phyloP scores from a whole-genome alignment of 176 grass and related monocot genomes.

The Avena atlantica region DNA sequence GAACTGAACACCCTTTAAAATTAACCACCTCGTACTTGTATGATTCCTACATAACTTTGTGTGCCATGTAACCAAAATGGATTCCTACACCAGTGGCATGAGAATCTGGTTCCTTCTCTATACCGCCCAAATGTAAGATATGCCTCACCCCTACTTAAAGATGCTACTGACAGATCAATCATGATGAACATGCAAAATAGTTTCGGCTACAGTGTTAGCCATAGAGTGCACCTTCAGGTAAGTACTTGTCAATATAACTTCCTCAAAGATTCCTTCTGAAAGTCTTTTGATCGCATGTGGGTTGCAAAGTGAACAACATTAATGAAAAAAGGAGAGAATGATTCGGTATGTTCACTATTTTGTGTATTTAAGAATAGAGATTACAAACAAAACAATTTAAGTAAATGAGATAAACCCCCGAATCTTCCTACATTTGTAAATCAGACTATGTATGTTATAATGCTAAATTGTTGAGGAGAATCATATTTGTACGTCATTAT shows the following conservation, averaged over 20 bases:
- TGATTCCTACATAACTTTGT: too few relatives aligned
- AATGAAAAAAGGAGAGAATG: background rate
- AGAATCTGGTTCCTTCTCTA: too few relatives aligned
- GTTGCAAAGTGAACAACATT: conserved; percentile 44
- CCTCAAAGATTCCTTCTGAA: conserved; percentile 80
- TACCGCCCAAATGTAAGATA: background rate
- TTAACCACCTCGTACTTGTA: too few relatives aligned
- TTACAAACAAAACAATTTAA: background rate
- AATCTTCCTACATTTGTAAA: background rate
- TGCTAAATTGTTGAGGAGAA: too few relatives aligned
- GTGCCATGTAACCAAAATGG: too few relatives aligned
- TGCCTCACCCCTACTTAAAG: conserved; percentile 64
- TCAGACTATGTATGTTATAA: too few relatives aligned
- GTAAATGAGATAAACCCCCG: background rate
- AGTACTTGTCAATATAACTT: conserved; percentile 62
- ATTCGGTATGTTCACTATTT: background rate
- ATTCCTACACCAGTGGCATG: too few relatives aligned
- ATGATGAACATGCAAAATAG: too few relatives aligned
- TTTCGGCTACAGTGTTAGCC: too few relatives aligned
- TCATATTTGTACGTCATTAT: too few relatives aligned
- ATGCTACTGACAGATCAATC: conserved; percentile 75
- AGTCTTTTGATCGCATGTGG: conserved; percentile 81
- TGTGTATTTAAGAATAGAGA: background rate
- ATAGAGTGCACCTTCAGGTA: conserved; percentile 54
- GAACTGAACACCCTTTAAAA: background rate